Percentiles rank a stretch among this genome's conserved stretches.
Evolutionary conservation across 169 alveolate genomes (phyloP).

Genomic region (Babesia bovis): DNA sequence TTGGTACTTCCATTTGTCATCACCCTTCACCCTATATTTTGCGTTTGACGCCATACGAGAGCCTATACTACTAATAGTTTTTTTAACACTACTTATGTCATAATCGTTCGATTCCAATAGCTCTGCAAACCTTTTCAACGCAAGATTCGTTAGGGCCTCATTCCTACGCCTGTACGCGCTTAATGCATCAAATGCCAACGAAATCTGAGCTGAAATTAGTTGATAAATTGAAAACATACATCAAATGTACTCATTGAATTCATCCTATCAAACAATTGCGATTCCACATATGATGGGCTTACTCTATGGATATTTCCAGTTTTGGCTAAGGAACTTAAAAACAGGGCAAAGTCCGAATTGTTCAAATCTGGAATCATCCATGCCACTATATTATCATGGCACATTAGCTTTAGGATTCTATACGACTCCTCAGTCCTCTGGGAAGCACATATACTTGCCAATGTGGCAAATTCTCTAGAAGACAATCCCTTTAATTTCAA

Average conservation of each 20-base stretch:
- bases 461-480: constrained; percentile 13
- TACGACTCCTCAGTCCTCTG: neutral
- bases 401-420: neutral
- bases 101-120: no score
- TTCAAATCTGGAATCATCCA: constrained; percentile 1
- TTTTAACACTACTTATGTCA: no score
- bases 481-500: constrained; percentile 8
- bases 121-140: neutral
- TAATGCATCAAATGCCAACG: constrained; percentile 1
- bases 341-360: constrained; percentile 11
- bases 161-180: constrained; percentile 1
- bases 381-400: neutral
- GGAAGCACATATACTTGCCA: neutral
- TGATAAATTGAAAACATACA: neutral
- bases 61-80: neutral
- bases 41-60: neutral
- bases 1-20: neutral
- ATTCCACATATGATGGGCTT: neutral
- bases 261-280: neutral
- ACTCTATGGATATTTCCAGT: neutral
- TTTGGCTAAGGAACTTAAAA: constrained; percentile 1
- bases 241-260: constrained; percentile 2
- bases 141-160: neutral
- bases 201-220: neutral
- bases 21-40: neutral